Evolutionary conservation across 768 basidiomycete species (phyloP).

Genomic region (Favolaschia claudopus): DNA sequence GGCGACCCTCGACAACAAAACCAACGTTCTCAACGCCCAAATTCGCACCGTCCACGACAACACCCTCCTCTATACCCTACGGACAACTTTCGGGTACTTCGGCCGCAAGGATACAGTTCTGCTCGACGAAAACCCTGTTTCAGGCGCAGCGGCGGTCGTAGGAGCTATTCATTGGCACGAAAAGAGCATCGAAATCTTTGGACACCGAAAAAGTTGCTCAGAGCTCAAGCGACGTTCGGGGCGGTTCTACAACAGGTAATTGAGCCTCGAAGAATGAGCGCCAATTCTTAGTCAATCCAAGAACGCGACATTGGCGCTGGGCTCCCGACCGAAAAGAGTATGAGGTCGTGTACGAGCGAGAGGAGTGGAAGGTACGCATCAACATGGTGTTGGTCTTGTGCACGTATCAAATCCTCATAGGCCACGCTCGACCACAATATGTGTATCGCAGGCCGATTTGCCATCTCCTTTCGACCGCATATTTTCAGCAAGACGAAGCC

Average conservation of each 20-base stretch:
- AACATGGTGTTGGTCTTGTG: background rate
- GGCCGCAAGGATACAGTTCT: slow-evolving; percentile 54
- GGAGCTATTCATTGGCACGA: slow-evolving; percentile 61
- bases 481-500: slow-evolving; percentile 54
- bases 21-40: slow-evolving; percentile 54
- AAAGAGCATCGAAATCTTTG: slow-evolving; percentile 54
- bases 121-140: slow-evolving; percentile 54
- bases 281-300: slow-evolving; percentile 18
- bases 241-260: slow-evolving; percentile 39
- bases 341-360: slow-evolving; percentile 48
- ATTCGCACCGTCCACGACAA: slow-evolving; percentile 53
- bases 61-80: slow-evolving; percentile 51
- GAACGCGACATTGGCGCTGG: slow-evolving; percentile 56
- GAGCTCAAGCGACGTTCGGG: slow-evolving; percentile 51
- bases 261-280: background rate
- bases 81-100: slow-evolving; percentile 51
- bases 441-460: slow-evolving; percentile 46
- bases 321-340: slow-evolving; percentile 51
- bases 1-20: slow-evolving; percentile 58
- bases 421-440: slow-evolving; percentile 33
- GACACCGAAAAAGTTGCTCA: slow-evolving; percentile 45
- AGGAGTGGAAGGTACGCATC: slow-evolving; percentile 55
- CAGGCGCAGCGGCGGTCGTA: slow-evolving; percentile 43
- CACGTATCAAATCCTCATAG: slow-evolving; percentile 15
- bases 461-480: slow-evolving; percentile 56